phyloP scores from a whole-genome alignment of 2,329 filamentous ascomycete species.

The Curvularia spicifera region DNA sequence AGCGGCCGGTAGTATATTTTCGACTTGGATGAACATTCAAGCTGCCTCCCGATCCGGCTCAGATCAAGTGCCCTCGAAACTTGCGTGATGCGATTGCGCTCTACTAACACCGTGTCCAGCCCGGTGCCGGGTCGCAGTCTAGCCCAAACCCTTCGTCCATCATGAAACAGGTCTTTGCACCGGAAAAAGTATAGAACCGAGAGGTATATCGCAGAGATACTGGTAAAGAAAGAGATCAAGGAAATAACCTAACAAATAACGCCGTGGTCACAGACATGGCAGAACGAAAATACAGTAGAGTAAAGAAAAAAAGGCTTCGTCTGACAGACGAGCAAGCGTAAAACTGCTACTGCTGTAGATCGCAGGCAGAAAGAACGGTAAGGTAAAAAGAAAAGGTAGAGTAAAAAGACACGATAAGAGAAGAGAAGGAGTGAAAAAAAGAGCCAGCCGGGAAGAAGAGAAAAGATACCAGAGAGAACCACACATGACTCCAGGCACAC shows the following conservation, averaged over 20 bases:
- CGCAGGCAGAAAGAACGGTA: constrained; percentile 5
- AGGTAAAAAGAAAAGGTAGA: background rate
- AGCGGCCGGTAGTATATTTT: constrained; percentile 16
- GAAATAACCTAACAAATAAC: constrained; percentile 20
- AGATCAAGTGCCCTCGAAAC: constrained; percentile 14
- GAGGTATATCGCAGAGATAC: constrained; percentile 44
- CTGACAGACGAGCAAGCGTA: background rate
- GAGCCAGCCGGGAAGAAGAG: background rate
- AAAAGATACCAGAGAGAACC: background rate
- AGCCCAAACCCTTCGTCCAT: constrained; percentile 26
- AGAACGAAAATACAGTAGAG: constrained; percentile 12
- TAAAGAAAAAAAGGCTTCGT: constrained; percentile 13
- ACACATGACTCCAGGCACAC: background rate
- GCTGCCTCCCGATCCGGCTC: constrained; percentile 10
- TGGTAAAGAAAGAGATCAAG: constrained; percentile 6
- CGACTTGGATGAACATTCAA: constrained; percentile 18
- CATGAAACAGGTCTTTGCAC: constrained; percentile 20
- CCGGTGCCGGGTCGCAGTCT: constrained; percentile 39
- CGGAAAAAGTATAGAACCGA: constrained; percentile 17
- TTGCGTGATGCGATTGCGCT: constrained; percentile 17
- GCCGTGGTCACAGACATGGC: constrained; percentile 27
- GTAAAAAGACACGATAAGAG: background rate
- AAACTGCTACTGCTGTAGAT: constrained; percentile 17
- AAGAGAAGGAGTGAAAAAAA: background rate
- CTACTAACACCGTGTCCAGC: constrained; percentile 37